Base-by-base conservation (phyloP, 306 rosid genomes). In the Trichosanthes truncata region DNA sequence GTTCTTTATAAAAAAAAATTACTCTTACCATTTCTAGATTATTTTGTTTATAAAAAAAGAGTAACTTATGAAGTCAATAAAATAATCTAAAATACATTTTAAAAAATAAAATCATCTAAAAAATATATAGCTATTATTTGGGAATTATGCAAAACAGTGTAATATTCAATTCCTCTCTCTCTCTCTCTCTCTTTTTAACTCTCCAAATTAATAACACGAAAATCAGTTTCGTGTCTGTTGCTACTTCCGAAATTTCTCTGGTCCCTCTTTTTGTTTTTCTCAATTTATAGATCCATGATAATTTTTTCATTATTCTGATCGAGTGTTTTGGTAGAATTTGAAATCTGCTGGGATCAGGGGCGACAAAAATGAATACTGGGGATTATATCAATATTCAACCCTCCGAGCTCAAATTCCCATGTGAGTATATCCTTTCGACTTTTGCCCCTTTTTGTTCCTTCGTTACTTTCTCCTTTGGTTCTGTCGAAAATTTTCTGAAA, bases 321-420 rank as follows among this genome's bases (percentile, higher is more conserved):
- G 21, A 73, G 55, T 46, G 60, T 73, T 65, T 73, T 12, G 78
- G 43, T 49, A 3, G 60, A 73, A 49, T 49, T 51, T 49, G 45
- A 48, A 31, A 29, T 49, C 78, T 49, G 78, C 41, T 48, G 40
- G 63, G 62, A 74, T 48, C 62, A 20, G 15, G 59, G 78, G 56
- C 57, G 78, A 74, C 78, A 25, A 25, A 43, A 25, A 87, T 87
- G 90, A 79, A 83, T 79, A 46, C 85, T 23, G 84, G 90, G 38
- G 82, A 85, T 71, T 77, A 81, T 59, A 84, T 87, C 52, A 63
- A 59, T 76, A 80, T 84, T 76, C 90, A 84, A 41, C 90, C 90
- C 10, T 25, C 83, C 38, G 88, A 87, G 81, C 90, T 87, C 86
- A 84, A 83, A 83, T 83, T 85, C 85, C 84, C 76, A 76, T 72